These are phyloP conservation scores for Glomus cerebriforme DNA, from an alignment of 192 early-diverging fungal species.

Conservation along the genomic window DNA sequence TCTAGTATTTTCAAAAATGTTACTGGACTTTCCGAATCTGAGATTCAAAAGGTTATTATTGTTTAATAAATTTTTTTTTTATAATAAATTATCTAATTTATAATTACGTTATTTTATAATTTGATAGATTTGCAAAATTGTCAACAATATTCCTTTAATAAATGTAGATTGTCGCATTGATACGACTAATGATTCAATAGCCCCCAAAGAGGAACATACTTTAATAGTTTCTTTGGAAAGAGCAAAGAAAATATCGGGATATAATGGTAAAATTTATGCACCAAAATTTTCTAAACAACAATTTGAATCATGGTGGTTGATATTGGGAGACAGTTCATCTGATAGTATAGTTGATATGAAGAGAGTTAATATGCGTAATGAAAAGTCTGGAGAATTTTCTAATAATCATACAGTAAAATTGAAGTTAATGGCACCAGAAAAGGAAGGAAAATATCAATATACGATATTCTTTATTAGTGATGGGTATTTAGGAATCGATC, in stretches of 20 bases:
- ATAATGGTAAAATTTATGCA: slow-evolving; percentile 69
- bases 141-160: slow-evolving; percentile 49
- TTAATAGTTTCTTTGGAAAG: slow-evolving; percentile 32
- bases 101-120: neutral
- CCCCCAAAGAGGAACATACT: slow-evolving; percentile 38
- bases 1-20: slow-evolving; percentile 30
- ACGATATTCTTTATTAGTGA: slow-evolving; percentile 70
- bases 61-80: neutral
- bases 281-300: slow-evolving; percentile 90
- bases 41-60: slow-evolving; percentile 12
- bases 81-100: neutral
- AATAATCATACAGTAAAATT: slow-evolving; percentile 50
- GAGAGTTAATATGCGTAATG: slow-evolving; percentile 69
- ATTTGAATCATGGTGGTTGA: slow-evolving; percentile 92
- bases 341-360: slow-evolving; percentile 81
- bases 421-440: slow-evolving; percentile 65
- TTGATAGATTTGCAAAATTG: slow-evolving; percentile 48
- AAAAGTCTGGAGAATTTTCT: slow-evolving; percentile 7
- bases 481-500: slow-evolving; percentile 78
- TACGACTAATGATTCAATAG: slow-evolving; percentile 49
- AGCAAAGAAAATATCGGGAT: slow-evolving; percentile 11
- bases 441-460: slow-evolving; percentile 59
- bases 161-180: slow-evolving; percentile 47
- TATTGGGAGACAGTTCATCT: slow-evolving; percentile 65
- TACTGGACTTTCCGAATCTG: neutral